These are phyloP conservation scores for Talaromyces funiculosus DNA, from an alignment of 2,329 filamentous ascomycete genomes.

Conservation along the genomic window DNA sequence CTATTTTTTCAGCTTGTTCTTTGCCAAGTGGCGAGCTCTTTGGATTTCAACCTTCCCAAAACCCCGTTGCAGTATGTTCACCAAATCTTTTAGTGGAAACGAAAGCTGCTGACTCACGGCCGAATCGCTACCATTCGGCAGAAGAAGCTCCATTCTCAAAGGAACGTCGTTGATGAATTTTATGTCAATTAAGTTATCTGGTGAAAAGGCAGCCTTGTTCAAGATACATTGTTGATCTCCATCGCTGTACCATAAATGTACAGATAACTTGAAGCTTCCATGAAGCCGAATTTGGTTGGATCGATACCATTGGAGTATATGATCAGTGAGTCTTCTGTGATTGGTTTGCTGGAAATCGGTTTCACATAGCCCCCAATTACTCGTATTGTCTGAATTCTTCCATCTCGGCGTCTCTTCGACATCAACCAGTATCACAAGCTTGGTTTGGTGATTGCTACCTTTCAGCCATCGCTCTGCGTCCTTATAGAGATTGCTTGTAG, in stretches of 20 bases:
- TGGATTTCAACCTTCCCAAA: not conserved
- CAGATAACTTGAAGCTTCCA: not conserved
- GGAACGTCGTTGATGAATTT: not conserved
- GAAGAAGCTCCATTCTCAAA: not conserved
- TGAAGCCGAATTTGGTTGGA: not conserved
- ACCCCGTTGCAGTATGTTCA: not conserved
- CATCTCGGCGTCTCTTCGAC: not conserved
- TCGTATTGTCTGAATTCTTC: not conserved
- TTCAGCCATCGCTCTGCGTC: not conserved
- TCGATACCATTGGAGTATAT: not conserved
- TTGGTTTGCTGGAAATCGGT: not conserved
- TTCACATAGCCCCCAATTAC: not conserved
- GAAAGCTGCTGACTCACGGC: not conserved
- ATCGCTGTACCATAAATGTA: not conserved
- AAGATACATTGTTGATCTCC: not conserved
- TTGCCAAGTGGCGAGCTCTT: not conserved
- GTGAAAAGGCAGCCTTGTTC: not conserved
- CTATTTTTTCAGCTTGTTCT: not conserved
- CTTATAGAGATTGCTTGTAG: not conserved
- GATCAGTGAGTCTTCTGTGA: not conserved
- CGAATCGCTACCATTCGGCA: not conserved
- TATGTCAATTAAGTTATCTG: not conserved
- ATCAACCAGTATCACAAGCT: constrained; percentile 5
- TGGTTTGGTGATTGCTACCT: constrained; percentile 11
- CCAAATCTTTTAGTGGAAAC: not conserved